A percentile compares a stretch with the other conserved stretches of the same genome.
Conservation (phyloP, 2,329 filamentous ascomycete species). For the Fusarium kyushuense region DNA sequence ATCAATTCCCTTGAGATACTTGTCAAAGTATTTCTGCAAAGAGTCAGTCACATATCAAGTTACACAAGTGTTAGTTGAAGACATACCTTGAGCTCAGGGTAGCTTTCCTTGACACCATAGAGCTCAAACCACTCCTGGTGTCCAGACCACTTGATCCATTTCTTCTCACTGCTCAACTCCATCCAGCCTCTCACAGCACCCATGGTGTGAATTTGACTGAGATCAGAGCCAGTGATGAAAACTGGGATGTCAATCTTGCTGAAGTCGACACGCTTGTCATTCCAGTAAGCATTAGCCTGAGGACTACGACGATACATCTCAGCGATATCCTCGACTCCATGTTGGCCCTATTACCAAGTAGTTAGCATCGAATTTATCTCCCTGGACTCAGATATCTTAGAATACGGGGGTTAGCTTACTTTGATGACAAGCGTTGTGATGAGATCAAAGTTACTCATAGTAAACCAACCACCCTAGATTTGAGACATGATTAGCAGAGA, state of each 20-base stretch:
- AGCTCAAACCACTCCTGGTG: slow-evolving; percentile 41
- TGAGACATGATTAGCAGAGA: too few relatives aligned
- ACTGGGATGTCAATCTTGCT: slow-evolving; percentile 33
- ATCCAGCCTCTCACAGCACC: slow-evolving; percentile 40
- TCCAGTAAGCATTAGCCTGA: slow-evolving; percentile 10
- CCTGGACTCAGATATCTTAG: background rate
- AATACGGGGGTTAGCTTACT: background rate
- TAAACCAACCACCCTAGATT: slow-evolving; percentile 20
- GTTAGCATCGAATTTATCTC: background rate
- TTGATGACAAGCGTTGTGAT: slow-evolving; percentile 24
- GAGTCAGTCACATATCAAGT: background rate
- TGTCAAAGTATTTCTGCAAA: slow-evolving; percentile 34
- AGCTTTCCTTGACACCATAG: slow-evolving; percentile 23
- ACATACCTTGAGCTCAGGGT: slow-evolving; percentile 15
- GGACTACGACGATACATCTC: slow-evolving; percentile 23
- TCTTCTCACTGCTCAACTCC: slow-evolving; percentile 35
- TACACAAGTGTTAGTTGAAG: rapidly evolving
- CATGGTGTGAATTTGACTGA: slow-evolving; percentile 45
- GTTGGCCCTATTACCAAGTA: background rate
- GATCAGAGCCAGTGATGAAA: slow-evolving; percentile 38
- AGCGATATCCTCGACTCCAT: slow-evolving; percentile 13
- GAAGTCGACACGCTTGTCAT: slow-evolving; percentile 28
- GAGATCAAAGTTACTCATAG: slow-evolving; percentile 19
- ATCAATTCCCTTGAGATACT: slow-evolving; percentile 35
- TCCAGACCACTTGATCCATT: slow-evolving; percentile 40